Base-by-base conservation (phyloP, 2,329 filamentous ascomycete genomes). In the Apiospora hydei region DNA sequence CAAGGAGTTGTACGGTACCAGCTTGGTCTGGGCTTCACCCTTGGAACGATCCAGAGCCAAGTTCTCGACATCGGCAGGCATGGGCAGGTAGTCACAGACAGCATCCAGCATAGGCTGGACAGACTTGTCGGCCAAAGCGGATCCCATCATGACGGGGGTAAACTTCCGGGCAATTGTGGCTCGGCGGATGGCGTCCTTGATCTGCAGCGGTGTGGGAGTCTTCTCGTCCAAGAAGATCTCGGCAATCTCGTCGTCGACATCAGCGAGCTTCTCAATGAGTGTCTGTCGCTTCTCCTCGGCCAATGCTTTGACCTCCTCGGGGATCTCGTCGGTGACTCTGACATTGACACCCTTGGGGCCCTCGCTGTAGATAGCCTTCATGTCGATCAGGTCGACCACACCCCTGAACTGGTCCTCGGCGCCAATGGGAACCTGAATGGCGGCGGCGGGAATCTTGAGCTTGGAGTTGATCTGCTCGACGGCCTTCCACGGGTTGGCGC, bases 401-500 rank as follows among this genome's bases (percentile, higher is more conserved):
- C 96, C 96, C 82, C 94, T 88, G 81, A 98, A 98, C 75, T 93
- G 91, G 81, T 98, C 95, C 83, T 99, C 96, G 38, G 90, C 87
- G 72, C 96, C 96, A 77, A 99, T 98, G 13, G 96, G 96, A 34
- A 99, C 91, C 84, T 99, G 96, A 61, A 99, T 89, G 24, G 96
- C 96, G 16, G 96, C 96, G 46, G 96, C 96, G 44, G 94, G 92
- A 70, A 98, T 92, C 85, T 95, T 95, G 74, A 99, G 90, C 85
- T 99, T 99, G 78, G 92, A 90, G 85, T 98, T 98, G 87, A 99
- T 98, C 85, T 98, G 95, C 53, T 99, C 96, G 72, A 99, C 91
- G 11, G 95, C 95, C 85, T 97, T 98, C 91, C 95, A 99, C 11
- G 96, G 96, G 81, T 99, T 98, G 75, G 96, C 94, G 73, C 96